Evolutionary conservation across 2,329 filamentous ascomycete species (phyloP), one percentile per base, ranked within the genome.

Genomic region (Penicillium frequentans): DNA sequence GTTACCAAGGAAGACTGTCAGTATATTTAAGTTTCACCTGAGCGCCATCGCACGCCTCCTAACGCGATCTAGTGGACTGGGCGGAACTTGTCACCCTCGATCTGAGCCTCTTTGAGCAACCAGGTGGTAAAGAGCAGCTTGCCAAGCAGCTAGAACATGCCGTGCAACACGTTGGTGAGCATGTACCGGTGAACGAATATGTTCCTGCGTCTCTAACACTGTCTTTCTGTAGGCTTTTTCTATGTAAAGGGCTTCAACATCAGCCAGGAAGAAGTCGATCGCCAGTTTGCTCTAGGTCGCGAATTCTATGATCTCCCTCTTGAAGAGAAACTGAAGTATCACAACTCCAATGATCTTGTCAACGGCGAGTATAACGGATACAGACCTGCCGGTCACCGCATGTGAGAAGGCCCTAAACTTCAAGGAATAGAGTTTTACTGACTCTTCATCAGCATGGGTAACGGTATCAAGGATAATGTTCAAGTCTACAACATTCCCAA

Each of bases 201-300:
- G 5, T 19, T 39, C 1, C 7, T 23, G 9, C 9, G n/a, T 27
- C 9, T 2, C 27, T 42, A 16, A 26, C 2, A 16, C 47, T 42
- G 13, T 14, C 16, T 21, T 16, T 11, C 3, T 35, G 13, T 5
- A 61, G 82, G 84, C 0, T 84, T 87, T 73, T 88, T 87, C 73
- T 86, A 87, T 59, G 81, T 87, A 21, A 82, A 81, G 57, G 86
- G 87, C 70, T 87, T 84, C 59, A 84, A 84, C 31, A 76, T 88
- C n/a, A 74, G 72, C 1, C 83, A 87, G 67, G 83, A 86, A 47
- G 76, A 85, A 66, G 79, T 88, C 1, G 81, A 87, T 61, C 75
- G 77, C 6, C 85, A 88, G 60, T 88, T 87, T 59, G 83, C 84
- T 13, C 78, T 88, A 2, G 85, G 81, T 1, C 83, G 84, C 56